phyloP scores from a whole-genome alignment of 2,329 filamentous ascomycete species.

The Neopestalotiopsis sp. region DNA sequence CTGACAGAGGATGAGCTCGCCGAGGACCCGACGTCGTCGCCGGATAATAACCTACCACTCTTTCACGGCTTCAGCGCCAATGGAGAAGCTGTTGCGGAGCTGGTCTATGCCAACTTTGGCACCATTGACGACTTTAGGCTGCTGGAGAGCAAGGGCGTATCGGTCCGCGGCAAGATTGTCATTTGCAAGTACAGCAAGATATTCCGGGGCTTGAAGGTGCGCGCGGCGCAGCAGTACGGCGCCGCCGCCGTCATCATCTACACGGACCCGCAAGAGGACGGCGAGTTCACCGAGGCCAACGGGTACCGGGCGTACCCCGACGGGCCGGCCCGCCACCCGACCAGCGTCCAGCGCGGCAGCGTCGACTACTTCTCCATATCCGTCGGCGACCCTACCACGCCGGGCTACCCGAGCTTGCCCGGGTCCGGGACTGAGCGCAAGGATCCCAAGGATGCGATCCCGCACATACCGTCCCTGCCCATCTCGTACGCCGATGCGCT shows the following conservation, averaged over 20 bases:
- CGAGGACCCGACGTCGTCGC: constrained; percentile 67
- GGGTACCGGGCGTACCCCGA: constrained; percentile 70
- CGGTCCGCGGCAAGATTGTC: constrained; percentile 70
- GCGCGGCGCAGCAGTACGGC: constrained; percentile 72
- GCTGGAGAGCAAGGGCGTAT: constrained; percentile 38
- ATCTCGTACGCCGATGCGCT: constrained; percentile 74
- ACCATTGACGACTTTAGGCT: constrained; percentile 71
- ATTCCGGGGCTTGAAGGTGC: constrained; percentile 75
- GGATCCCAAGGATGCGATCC: constrained; percentile 57
- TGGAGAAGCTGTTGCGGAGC: constrained; percentile 71
- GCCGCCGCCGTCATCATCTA: constrained; percentile 73
- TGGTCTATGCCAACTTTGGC: constrained; percentile 74
- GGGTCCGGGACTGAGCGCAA: constrained; percentile 59
- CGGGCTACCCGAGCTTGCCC: constrained; percentile 74
- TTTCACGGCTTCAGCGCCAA: constrained; percentile 78
- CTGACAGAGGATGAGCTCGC: constrained; percentile 43
- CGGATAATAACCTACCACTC: constrained; percentile 66
- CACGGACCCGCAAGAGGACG: constrained; percentile 74
- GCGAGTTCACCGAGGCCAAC: constrained; percentile 67
- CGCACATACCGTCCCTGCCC: constrained; percentile 63
- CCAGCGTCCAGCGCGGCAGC: constrained; percentile 74
- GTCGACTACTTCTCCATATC: constrained; percentile 63
- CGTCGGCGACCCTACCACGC: constrained; percentile 69
- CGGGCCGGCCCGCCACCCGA: constrained; percentile 72
- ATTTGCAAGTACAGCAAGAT: constrained; percentile 72